Evolutionary conservation across 495 filamentous ascomycete species (phyloP).

Genomic region (Pyrenopolyporus hunteri): DNA sequence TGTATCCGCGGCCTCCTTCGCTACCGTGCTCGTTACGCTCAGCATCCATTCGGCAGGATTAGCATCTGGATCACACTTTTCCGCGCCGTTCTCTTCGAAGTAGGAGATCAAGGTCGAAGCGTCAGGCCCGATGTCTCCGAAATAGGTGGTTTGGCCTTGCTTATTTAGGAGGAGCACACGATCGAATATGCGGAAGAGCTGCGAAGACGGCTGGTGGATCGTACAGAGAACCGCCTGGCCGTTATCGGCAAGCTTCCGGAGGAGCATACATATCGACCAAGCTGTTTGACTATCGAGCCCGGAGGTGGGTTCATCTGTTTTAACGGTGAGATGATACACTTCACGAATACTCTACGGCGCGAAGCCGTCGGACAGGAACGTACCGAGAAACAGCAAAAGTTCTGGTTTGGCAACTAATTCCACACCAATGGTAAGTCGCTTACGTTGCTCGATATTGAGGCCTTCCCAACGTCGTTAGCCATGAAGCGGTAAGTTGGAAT

Average conservation of each 20-base stretch:
- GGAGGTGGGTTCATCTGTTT: slow-evolving; percentile 91
- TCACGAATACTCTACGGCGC: too few relatives aligned
- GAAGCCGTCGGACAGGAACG: too few relatives aligned
- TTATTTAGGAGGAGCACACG: slow-evolving; percentile 69
- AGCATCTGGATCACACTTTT: slow-evolving; percentile 58
- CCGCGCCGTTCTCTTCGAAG: slow-evolving; percentile 62
- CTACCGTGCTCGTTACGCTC: too few relatives aligned
- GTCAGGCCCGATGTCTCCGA: slow-evolving; percentile 63
- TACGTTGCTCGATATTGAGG: slow-evolving; percentile 86
- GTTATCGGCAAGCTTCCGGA: slow-evolving; percentile 79
- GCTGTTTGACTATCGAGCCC: slow-evolving; percentile 85
- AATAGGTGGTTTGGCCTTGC: slow-evolving; percentile 77
- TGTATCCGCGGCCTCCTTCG: slow-evolving; percentile 80
- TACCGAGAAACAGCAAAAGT: slow-evolving; percentile 82
- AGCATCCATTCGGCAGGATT: slow-evolving; percentile 91
- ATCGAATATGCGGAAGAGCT: slow-evolving; percentile 83
- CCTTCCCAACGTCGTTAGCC: too few relatives aligned
- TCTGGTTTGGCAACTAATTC: slow-evolving; percentile 87
- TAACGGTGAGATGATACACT: too few relatives aligned
- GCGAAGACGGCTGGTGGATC: slow-evolving; percentile 91
- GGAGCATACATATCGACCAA: slow-evolving; percentile 88
- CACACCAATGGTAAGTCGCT: slow-evolving; percentile 89
- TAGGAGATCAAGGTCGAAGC: slow-evolving; percentile 54
- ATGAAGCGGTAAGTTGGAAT: too few relatives aligned
- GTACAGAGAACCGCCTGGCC: slow-evolving; percentile 92